A percentile compares a stretch with the other conserved stretches of the same genome.
Evolutionary conservation across 169 alveolate species (phyloP).

Genomic region (Plasmodium sp.): DNA sequence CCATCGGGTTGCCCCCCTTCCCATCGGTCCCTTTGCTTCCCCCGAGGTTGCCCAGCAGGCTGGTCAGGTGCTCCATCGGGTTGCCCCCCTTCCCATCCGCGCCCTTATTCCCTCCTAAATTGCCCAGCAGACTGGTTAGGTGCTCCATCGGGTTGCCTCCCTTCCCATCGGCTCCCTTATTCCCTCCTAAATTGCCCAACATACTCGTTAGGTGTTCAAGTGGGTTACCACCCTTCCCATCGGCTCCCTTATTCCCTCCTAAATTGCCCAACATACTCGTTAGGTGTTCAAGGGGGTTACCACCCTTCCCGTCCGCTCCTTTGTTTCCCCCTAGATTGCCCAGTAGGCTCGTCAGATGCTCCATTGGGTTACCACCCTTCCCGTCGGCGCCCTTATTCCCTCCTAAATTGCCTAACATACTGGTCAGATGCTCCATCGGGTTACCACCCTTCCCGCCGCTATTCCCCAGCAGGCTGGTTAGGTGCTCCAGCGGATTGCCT

Average conservation of each 20-base stretch:
- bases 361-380: not conserved
- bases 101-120: not conserved
- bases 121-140: not conserved
- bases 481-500: conserved; percentile 5
- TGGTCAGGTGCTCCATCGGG: not conserved
- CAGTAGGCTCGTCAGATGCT: not conserved
- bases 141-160: not conserved
- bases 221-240: not conserved
- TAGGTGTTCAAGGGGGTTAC: too few relatives aligned
- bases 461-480: conserved; percentile 7
- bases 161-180: not conserved
- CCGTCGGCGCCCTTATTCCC: not conserved
- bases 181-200: too few relatives aligned
- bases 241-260: not conserved
- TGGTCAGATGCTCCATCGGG: conserved; percentile 3
- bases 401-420: not conserved
- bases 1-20: not conserved
- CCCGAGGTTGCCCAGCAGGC: not conserved
- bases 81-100: not conserved
- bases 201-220: too few relatives aligned
- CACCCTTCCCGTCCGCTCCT: not conserved
- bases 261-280: not conserved
- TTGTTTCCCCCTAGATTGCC: conserved; percentile 5
- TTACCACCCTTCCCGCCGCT: not conserved
- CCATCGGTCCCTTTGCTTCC: not conserved